Base-by-base conservation (phyloP, 129 eudicot species). In the Solidago caesia region DNA sequence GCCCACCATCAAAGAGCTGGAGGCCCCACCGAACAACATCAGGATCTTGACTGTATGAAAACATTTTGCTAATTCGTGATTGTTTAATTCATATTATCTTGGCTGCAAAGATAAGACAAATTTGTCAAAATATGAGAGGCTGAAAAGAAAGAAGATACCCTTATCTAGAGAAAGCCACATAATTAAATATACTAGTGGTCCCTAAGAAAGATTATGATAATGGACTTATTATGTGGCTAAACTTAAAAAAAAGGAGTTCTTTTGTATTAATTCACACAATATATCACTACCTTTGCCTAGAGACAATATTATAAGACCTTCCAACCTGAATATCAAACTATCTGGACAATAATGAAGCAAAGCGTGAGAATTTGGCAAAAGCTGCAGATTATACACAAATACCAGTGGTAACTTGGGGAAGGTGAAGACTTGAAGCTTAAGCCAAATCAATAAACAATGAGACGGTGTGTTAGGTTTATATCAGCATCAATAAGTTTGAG, bases 11-110 rank as follows among this genome's bases (percentile, higher is more conserved):
- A 78, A 92, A 89, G 45, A 92, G 91, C 87, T 89, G 89, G 69
- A 92, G 92, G 25, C 97, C 96, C 97, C 97, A 92, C 79, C 87
- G 89, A 71, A 92, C 83, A 71, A 89, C 86, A 76, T 92, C 97
- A 2, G 92, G 97, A 89, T 89, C 97, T 85, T 89, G 97, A 80
- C 91, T 88, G 15, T 89, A 82, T 25, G 92, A 81, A 74, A 84
- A 85, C 97, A 92, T 92, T 78, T 72, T 61, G 77, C 44, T 51
- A 64, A 65, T 16, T 59, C 73, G 65, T 43, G 41, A 67, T 41
- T 42, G 44, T 66, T 11, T 9, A 77, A 8, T 53, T 63, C 57
- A 73, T 69, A 75, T 46, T 69, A 46, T 48, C 4, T 33, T 6
- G 46, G 14, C 83, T 81, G 85, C 63, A 74, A 59, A 79, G 53